phyloP scores from a whole-genome alignment of 1,284 basidiomycete genomes.

The Omphalotus olearius region DNA sequence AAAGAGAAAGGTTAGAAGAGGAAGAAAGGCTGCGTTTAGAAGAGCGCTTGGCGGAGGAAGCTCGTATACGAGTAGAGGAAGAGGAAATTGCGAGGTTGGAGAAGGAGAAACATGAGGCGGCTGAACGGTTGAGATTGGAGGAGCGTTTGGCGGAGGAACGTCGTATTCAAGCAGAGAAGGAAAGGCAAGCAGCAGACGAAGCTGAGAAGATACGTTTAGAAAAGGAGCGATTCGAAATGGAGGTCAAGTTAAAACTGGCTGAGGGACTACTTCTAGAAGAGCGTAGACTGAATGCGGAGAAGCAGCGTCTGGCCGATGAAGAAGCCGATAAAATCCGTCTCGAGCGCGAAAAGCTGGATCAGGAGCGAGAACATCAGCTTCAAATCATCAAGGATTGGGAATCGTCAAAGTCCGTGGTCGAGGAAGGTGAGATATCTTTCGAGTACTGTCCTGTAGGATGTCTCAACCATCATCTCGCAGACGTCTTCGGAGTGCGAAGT shows the following conservation, averaged over 20 bases:
- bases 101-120: constrained; percentile 17
- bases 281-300: constrained; percentile 20
- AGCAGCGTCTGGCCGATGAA: constrained; percentile 29
- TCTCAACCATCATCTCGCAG: background rate
- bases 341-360: constrained; percentile 11
- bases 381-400: constrained; percentile 10
- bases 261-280: constrained; percentile 18
- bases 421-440: constrained; percentile 4
- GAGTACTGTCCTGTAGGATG: background rate
- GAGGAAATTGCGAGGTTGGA: constrained; percentile 23
- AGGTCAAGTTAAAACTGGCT: constrained; percentile 18
- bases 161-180: constrained; percentile 26
- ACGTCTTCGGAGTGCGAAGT: constrained; percentile 14
- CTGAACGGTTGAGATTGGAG: constrained; percentile 8
- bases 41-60: constrained; percentile 31
- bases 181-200: constrained; percentile 31
- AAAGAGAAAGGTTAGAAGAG: constrained; percentile 26
- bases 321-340: constrained; percentile 19
- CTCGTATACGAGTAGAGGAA: constrained; percentile 22
- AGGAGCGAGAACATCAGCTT: constrained; percentile 12
- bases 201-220: constrained; percentile 29
- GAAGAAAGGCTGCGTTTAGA: constrained; percentile 31
- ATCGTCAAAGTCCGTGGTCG: constrained; percentile 12
- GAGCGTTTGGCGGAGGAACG: constrained; percentile 23
- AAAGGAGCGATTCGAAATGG: constrained; percentile 24